Evolutionary conservation across 2,329 filamentous ascomycete species (phyloP).

Genomic region (Calonectria pseudoturangicola): DNA sequence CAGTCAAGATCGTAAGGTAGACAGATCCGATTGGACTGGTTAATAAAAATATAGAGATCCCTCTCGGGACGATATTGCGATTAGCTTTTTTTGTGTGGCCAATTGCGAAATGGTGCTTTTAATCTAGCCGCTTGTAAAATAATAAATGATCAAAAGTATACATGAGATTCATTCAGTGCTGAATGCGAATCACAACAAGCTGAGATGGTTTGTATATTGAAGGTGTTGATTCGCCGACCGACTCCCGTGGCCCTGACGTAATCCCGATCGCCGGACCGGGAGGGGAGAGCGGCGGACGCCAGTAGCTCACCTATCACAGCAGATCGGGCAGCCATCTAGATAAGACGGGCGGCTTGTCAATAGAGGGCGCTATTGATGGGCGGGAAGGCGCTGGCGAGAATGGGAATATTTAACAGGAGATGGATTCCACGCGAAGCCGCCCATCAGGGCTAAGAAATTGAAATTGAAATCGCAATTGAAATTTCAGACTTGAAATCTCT

Average conservation of each 20-base stretch:
- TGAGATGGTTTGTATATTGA: background rate
- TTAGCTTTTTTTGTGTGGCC: too few relatives aligned
- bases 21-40: background rate
- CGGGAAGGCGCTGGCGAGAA: slow-evolving; percentile 4
- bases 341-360: slow-evolving; percentile 14
- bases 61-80: background rate
- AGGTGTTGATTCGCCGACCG: background rate
- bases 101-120: too few relatives aligned
- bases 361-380: slow-evolving; percentile 15
- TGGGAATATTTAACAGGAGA: slow-evolving; percentile 2
- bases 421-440: background rate
- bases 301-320: slow-evolving; percentile 4
- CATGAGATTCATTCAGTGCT: too few relatives aligned
- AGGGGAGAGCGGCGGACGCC: too few relatives aligned
- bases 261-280: background rate
- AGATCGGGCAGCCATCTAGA: slow-evolving; percentile 13
- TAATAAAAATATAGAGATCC: background rate
- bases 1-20: background rate
- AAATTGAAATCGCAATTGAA: background rate
- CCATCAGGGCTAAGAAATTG: background rate
- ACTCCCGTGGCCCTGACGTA: background rate
- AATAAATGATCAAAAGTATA: too few relatives aligned
- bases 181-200: too few relatives aligned
- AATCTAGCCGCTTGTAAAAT: too few relatives aligned
- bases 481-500: background rate